A percentile compares a stretch with the other conserved stretches of the same genome.
Conservation (phyloP, 1,139 yeast genomes). For the Schizosaccharomyces versatilis region DNA sequence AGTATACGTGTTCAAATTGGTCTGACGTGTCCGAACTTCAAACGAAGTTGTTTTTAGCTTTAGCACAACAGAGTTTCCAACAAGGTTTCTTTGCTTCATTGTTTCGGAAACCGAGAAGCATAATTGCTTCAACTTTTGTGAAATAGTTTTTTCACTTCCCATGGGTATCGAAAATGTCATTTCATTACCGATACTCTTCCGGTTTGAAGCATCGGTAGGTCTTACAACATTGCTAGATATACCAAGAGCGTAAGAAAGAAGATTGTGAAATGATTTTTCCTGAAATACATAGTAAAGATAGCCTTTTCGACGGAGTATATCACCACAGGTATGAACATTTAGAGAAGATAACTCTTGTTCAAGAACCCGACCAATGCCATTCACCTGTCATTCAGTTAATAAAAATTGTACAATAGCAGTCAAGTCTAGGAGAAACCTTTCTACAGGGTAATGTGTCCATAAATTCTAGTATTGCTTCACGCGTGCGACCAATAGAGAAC, state of each 20-base stretch:
- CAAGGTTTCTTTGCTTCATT: slow-evolving; percentile 11
- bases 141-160: slow-evolving; percentile 8
- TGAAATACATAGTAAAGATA: slow-evolving; percentile 7
- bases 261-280: slow-evolving; percentile 11
- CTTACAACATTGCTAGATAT: slow-evolving; percentile 13
- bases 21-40: slow-evolving; percentile 13
- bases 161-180: slow-evolving; percentile 12
- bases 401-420: neutral
- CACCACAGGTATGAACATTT: slow-evolving; percentile 13
- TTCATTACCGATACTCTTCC: slow-evolving; percentile 15
- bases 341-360: slow-evolving; percentile 14
- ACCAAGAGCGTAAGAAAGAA: slow-evolving; percentile 14
- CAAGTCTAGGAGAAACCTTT: slow-evolving; percentile 6
- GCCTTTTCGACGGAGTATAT: slow-evolving; percentile 7
- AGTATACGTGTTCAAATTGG: slow-evolving; percentile 10
- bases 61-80: slow-evolving; percentile 13
- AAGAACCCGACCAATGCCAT: slow-evolving; percentile 15
- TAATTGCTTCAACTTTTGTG: slow-evolving; percentile 10
- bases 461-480: slow-evolving; percentile 13
- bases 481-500: slow-evolving; percentile 15
- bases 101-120: slow-evolving; percentile 14
- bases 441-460: slow-evolving; percentile 13
- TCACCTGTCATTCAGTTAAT: slow-evolving; percentile 7
- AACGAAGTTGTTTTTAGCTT: slow-evolving; percentile 14
- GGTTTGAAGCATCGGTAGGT: slow-evolving; percentile 13